These are phyloP conservation scores for Lunasporangiospora selenospora DNA, from an alignment of 192 early-diverging fungal species.

Conservation along the genomic window DNA sequence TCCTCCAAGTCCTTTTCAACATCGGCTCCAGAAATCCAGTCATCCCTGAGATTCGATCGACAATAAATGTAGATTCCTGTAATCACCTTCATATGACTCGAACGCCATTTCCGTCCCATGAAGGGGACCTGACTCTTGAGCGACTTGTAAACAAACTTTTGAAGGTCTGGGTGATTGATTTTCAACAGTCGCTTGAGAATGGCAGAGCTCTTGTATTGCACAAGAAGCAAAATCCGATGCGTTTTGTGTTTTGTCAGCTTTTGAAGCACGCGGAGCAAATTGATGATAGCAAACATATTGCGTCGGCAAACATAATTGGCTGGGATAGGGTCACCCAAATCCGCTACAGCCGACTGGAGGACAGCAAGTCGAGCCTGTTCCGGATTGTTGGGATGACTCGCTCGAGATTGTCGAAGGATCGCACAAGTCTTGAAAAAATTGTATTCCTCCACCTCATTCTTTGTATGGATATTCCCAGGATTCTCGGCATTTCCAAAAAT, in stretches of 20 bases:
- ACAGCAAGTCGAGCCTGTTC: slow-evolving; percentile 16
- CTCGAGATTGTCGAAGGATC: slow-evolving; percentile 19
- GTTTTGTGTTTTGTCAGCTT: slow-evolving; percentile 82
- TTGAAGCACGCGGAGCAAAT: slow-evolving; percentile 78
- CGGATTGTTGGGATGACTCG: slow-evolving; percentile 2
- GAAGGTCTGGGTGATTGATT: slow-evolving; percentile 68
- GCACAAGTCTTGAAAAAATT: slow-evolving; percentile 52
- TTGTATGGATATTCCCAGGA: slow-evolving; percentile 50
- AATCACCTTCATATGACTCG: slow-evolving; percentile 85
- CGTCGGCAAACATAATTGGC: slow-evolving; percentile 52
- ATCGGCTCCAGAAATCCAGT: slow-evolving; percentile 73
- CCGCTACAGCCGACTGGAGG: slow-evolving; percentile 11
- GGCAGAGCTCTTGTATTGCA: slow-evolving; percentile 85
- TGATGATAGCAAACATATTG: slow-evolving; percentile 75
- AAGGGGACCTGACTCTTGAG: slow-evolving; percentile 83
- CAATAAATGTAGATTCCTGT: slow-evolving; percentile 75
- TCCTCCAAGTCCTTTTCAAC: slow-evolving; percentile 75
- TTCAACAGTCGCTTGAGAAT: slow-evolving; percentile 81
- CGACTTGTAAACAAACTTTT: slow-evolving; percentile 79
- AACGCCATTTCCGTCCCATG: slow-evolving; percentile 82
- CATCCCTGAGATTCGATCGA: slow-evolving; percentile 67
- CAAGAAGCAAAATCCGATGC: slow-evolving; percentile 75
- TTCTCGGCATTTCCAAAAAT: slow-evolving; percentile 80
- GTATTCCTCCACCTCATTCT: slow-evolving; percentile 56
- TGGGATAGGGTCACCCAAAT: slow-evolving; percentile 38